Percentiles rank a stretch among this genome's conserved stretches.
phyloP scores from a whole-genome alignment of 345 rosid genomes.

The Boechera retrofracta region DNA sequence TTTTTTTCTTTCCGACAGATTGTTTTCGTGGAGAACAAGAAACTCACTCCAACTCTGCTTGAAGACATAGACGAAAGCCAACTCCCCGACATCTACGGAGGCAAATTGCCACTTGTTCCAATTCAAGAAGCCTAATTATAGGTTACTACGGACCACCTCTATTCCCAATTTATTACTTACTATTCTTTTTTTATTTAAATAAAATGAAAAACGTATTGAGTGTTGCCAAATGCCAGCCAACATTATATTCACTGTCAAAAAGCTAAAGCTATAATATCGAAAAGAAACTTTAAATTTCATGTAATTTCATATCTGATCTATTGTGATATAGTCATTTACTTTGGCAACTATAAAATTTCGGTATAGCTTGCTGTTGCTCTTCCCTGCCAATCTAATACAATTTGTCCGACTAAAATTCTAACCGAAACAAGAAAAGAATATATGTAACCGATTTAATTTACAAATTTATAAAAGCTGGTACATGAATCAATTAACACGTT shows the following conservation, averaged over 20 bases:
- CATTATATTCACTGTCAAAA: not conserved
- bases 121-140: slow-evolving; percentile 60
- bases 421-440: not conserved
- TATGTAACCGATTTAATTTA: not conserved
- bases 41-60: slow-evolving; percentile 61
- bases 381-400: not conserved
- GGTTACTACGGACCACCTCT: not conserved
- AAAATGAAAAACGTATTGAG: not conserved
- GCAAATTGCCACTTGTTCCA: slow-evolving; percentile 66
- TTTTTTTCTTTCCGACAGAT: slow-evolving; percentile 52
- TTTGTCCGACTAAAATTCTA: not conserved
- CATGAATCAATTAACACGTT: not conserved
- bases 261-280: not conserved
- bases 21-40: slow-evolving; percentile 80
- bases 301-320: not conserved
- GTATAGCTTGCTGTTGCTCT: not conserved
- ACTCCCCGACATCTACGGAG: slow-evolving; percentile 81
- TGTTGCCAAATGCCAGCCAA: slow-evolving; percentile 14
- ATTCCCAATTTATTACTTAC: not conserved
- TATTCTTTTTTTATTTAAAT: not conserved
- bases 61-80: slow-evolving; percentile 79
- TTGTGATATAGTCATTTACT: not conserved
- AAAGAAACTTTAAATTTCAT: not conserved
- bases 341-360: not conserved
- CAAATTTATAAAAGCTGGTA: not conserved